These are phyloP conservation scores for Xanthoparmelia taractica DNA, from an alignment of 495 filamentous ascomycete genomes.

Conservation along the genomic window DNA sequence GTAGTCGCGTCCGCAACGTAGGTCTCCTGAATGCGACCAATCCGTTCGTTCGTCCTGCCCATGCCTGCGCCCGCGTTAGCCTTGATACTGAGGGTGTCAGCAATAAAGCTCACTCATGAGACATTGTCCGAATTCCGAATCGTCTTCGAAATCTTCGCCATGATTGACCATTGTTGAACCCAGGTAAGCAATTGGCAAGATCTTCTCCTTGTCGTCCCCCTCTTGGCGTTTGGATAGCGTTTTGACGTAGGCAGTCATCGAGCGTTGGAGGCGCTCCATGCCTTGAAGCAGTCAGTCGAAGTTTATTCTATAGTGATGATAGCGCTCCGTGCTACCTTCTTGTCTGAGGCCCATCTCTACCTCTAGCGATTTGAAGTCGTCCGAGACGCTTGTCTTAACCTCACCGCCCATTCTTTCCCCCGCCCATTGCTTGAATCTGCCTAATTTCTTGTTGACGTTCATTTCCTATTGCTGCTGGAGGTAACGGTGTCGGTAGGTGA, in stretches of 20 bases:
- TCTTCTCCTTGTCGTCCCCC: constrained; percentile 77
- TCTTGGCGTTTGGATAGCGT: constrained; percentile 81
- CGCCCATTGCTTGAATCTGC: constrained; percentile 97
- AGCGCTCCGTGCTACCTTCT: constrained; percentile 54
- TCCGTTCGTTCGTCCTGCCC: constrained; percentile 78
- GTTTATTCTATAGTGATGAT: neutral
- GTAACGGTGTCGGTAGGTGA: neutral
- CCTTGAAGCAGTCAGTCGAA: constrained; percentile 43
- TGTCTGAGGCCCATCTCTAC: constrained; percentile 87
- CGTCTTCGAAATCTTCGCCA: constrained; percentile 86
- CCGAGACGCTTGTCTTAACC: constrained; percentile 76
- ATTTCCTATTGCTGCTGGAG: constrained; percentile 30
- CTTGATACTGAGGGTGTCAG: neutral
- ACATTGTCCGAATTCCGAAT: constrained; percentile 89
- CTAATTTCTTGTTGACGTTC: constrained; percentile 95
- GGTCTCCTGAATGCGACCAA: constrained; percentile 78
- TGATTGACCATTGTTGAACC: constrained; percentile 84
- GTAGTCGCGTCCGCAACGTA: constrained; percentile 75
- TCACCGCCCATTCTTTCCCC: constrained; percentile 95
- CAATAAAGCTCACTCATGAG: constrained; percentile 56
- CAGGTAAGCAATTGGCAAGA: constrained; percentile 68
- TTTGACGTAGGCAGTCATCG: constrained; percentile 85
- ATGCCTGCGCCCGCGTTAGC: constrained; percentile 44
- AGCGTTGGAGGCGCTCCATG: constrained; percentile 84
- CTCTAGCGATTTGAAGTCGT: constrained; percentile 91